These are phyloP conservation scores for Amanita pallidorosea DNA, from an alignment of 768 basidiomycete species.

Conservation along the genomic window DNA sequence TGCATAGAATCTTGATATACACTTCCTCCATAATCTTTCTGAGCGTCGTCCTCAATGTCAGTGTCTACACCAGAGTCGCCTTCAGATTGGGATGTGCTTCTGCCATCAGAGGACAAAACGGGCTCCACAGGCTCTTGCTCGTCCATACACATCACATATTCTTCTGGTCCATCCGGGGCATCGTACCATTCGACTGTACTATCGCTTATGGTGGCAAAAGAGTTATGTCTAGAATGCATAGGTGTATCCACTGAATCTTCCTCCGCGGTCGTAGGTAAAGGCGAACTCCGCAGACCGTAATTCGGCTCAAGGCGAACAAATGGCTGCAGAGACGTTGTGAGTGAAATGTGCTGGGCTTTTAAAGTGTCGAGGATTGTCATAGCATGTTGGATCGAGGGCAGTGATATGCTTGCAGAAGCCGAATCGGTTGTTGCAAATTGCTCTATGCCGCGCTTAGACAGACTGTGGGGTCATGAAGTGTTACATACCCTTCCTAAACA, in stretches of 20 bases:
- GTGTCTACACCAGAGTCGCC: conserved; percentile 46
- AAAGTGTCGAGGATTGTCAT: conserved; percentile 2
- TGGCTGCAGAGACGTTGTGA: conserved; percentile 16
- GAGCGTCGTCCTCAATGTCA: conserved; percentile 31
- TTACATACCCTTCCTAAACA: conserved; percentile 51
- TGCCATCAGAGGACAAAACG: conserved; percentile 24
- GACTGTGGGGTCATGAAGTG: conserved; percentile 2
- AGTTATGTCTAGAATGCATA: conserved; percentile 27
- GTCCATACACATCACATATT: conserved; percentile 53
- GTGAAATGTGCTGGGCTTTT: conserved; percentile 9
- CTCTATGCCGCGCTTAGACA: conserved; percentile 9
- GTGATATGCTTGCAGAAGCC: conserved; percentile 3
- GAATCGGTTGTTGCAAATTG: background rate
- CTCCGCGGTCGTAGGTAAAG: conserved; percentile 37
- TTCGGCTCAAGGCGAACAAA: conserved; percentile 18
- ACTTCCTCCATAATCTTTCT: conserved; percentile 4
- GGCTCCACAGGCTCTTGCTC: conserved; percentile 24
- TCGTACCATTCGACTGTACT: conserved; percentile 67
- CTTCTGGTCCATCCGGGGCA: conserved; percentile 56
- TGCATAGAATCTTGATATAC: conserved; percentile 13
- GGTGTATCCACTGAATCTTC: conserved; percentile 19
- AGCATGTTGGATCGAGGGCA: conserved; percentile 10
- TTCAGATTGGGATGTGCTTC: conserved; percentile 24
- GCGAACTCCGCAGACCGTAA: conserved; percentile 18
- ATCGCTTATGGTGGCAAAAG: conserved; percentile 41